Conservation (phyloP, 257 asterid genomes). For the Solanum rostratum region DNA sequence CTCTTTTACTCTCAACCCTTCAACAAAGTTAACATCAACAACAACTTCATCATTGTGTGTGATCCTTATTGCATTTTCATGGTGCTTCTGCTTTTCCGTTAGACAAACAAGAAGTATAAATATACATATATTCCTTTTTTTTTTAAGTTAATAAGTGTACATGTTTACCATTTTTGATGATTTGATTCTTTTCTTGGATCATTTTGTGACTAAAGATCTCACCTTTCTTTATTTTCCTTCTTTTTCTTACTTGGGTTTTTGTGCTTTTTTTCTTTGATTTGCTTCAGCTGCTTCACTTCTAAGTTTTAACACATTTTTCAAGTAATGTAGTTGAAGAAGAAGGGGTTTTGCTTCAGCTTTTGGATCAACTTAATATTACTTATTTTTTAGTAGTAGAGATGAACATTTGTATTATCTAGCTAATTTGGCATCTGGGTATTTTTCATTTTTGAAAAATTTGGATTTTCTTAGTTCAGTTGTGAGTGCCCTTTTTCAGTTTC, state of each 20-base stretch:
- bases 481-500: not conserved
- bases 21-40: not conserved
- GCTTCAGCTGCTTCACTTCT: conserved; percentile 6
- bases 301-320: not conserved
- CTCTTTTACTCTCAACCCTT: not conserved
- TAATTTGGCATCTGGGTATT: not conserved
- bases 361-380: conserved; percentile 6
- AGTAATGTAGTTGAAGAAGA: not conserved
- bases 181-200: conserved; percentile 31
- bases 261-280: not conserved
- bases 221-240: conserved; percentile 4
- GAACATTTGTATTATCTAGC: not conserved
- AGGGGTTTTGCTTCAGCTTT: not conserved
- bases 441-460: not conserved
- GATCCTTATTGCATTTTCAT: not conserved
- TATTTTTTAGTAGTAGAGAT: not conserved
- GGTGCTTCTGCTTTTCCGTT: not conserved
- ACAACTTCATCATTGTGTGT: not conserved
- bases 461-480: not conserved
- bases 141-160: not conserved
- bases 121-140: not conserved
- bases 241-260: not conserved
- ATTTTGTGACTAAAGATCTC: conserved; percentile 27
- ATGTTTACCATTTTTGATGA: not conserved
- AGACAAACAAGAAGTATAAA: not conserved